These are phyloP conservation scores for Lippia alba DNA, from an alignment of 305 asterid species.

Conservation along the genomic window DNA sequence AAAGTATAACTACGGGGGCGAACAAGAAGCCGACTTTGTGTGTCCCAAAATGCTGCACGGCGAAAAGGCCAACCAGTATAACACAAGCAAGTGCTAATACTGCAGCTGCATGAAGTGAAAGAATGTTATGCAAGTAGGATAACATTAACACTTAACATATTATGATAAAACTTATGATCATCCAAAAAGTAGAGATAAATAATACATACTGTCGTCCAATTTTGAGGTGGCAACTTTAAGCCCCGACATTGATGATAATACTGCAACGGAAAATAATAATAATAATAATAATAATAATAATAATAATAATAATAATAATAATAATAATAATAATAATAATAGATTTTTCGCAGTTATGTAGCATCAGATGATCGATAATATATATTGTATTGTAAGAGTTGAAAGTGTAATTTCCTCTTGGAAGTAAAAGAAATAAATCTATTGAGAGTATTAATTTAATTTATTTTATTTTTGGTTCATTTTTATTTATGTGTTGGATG, in stretches of 20 bases:
- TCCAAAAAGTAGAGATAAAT: too few species aligned
- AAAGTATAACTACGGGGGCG: conserved; percentile 74
- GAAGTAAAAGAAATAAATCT: too few species aligned
- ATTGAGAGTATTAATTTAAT: not conserved
- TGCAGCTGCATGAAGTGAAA: conserved; percentile 40
- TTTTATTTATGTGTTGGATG: not conserved
- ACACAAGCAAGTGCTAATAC: conserved; percentile 49
- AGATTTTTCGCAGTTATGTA: too few species aligned
- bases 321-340: too few species aligned
- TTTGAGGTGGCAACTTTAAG: conserved; percentile 37
- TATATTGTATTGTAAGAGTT: too few species aligned
- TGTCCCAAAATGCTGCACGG: conserved; percentile 80
- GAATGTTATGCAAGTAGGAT: not conserved
- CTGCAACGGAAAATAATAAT: conserved; percentile 35
- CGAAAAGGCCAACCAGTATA: conserved; percentile 74
- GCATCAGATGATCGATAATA: too few species aligned
- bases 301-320: not conserved
- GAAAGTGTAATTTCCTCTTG: too few species aligned
- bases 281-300: not conserved
- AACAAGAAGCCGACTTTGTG: conserved; percentile 75
- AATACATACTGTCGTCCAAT: conserved; percentile 37
- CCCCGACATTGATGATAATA: conserved; percentile 51
- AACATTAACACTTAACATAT: not conserved
- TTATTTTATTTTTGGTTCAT: conserved; percentile 18
- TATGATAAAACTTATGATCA: not conserved